These are phyloP conservation scores for Trichosporon sp. DNA, from an alignment of 1,284 basidiomycete genomes.

Conservation along the genomic window DNA sequence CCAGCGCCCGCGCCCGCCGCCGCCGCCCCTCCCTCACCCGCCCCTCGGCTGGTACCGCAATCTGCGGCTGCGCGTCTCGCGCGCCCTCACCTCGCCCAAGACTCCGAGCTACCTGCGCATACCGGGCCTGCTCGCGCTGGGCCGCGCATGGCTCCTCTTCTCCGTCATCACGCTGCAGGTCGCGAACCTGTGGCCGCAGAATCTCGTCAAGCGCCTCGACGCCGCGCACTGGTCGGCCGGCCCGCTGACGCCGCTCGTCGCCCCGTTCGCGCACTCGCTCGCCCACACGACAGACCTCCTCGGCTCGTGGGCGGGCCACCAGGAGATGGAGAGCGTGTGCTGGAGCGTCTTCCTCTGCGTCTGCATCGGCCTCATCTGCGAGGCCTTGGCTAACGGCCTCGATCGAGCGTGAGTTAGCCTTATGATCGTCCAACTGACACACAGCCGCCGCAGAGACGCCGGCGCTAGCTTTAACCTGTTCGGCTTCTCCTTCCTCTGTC, in stretches of 20 bases:
- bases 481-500: slow-evolving; percentile 43
- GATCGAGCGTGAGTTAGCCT: slow-evolving; percentile 33
- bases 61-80: slow-evolving; percentile 6
- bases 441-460: slow-evolving; percentile 33
- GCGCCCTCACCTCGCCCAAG: slow-evolving; percentile 28
- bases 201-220: background rate
- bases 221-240: background rate
- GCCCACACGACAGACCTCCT: slow-evolving; percentile 18
- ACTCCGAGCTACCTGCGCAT: slow-evolving; percentile 36
- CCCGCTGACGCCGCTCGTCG: background rate
- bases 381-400: slow-evolving; percentile 41
- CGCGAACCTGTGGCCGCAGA: slow-evolving; percentile 34
- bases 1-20: slow-evolving; percentile 34
- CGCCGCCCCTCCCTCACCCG: slow-evolving; percentile 29
- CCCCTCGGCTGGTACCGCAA: slow-evolving; percentile 9
- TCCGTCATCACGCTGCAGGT: slow-evolving; percentile 41
- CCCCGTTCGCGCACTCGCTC: background rate
- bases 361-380: slow-evolving; percentile 37
- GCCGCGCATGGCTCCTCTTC: slow-evolving; percentile 41
- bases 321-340: slow-evolving; percentile 43
- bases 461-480: slow-evolving; percentile 48
- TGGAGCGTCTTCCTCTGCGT: slow-evolving; percentile 47
- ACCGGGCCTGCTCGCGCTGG: slow-evolving; percentile 37
- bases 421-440: background rate
- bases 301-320: slow-evolving; percentile 34